Evolutionary conservation across 805 yeast species (phyloP), one percentile per base, ranked within the genome.

Genomic region (Spathaspora arborariae): DNA sequence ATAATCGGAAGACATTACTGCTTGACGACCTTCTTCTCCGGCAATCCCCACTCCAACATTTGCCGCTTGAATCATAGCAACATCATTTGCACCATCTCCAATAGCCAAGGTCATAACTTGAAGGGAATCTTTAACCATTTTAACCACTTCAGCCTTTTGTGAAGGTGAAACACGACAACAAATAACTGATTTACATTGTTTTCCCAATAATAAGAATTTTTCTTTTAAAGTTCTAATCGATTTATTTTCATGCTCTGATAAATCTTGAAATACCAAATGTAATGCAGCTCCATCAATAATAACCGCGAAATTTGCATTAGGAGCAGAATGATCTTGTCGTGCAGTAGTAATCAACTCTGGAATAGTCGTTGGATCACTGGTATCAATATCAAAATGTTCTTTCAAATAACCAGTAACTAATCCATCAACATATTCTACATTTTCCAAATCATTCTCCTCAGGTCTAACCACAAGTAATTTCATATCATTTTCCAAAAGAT

Each of bases 11-110:
- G 89, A 80, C 95, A 86, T 86, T 8, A 83, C 94, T 1, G 95
- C 95, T 58, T 85, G 91, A 44, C 94, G 68, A 49, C 95, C 95
- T 67, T 86, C 95, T 56, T 85, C 88, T 53, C 95, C 95, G 5
- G 90, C 92, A 57, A 86, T 85, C 52, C 95, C 95, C 34, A 87
- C 84, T 47, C 95, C 95, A 27, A 87, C 81, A 60, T 87, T 84
- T 4, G 95, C 92, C 27, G 88, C 85, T 58, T 85, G 92, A 51
- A 86, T 87, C 95, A 86, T 86, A 7, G 94, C 87, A 42, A 86
- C 94, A 62, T 86, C 95, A 58, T 86, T 86, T 20, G 94, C 88
- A 52, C 95, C 95, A 60, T 86, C 95, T 26, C 95, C 95, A 60
- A 86, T 81, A 0, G 92, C 88, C 47, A 86, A 71, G 0, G 94